These are phyloP conservation scores for Clitopilus passeckerianus DNA, from an alignment of 768 basidiomycete species.

Conservation along the genomic window DNA sequence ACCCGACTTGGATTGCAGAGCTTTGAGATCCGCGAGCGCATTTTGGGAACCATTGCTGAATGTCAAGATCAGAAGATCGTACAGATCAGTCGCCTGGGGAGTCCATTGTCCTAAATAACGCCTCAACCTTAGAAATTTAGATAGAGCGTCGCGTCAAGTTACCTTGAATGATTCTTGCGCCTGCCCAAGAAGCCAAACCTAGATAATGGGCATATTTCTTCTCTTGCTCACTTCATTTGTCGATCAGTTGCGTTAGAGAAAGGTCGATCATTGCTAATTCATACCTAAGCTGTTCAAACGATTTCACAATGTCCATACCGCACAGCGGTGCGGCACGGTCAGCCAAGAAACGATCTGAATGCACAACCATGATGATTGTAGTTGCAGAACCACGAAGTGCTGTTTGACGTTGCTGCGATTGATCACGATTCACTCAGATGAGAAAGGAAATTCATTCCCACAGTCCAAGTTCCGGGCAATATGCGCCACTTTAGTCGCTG, in stretches of 20 bases:
- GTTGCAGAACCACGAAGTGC: background rate
- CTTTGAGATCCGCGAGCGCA: constrained; percentile 49
- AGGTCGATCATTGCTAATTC: background rate
- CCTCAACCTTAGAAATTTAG: background rate
- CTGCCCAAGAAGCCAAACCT: constrained; percentile 75
- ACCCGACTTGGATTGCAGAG: constrained; percentile 48
- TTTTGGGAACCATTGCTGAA: constrained; percentile 52
- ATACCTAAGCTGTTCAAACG: constrained; percentile 68
- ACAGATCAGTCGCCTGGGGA: constrained; percentile 58
- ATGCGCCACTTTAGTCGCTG: background rate
- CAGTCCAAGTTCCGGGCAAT: background rate
- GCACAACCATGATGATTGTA: constrained; percentile 16
- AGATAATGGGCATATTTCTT: constrained; percentile 77
- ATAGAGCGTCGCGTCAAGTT: background rate
- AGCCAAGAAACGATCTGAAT: constrained; percentile 64
- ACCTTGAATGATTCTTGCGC: constrained; percentile 75
- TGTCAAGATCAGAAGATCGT: constrained; percentile 65
- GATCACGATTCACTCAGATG: too few species aligned
- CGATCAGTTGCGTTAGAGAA: constrained; percentile 1
- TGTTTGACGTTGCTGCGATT: too few species aligned
- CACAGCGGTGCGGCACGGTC: constrained; percentile 77
- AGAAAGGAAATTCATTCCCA: background rate
- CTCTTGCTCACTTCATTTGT: constrained; percentile 51
- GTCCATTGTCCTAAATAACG: constrained; percentile 66
- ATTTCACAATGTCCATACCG: constrained; percentile 59